phyloP scores from a whole-genome alignment of 2,329 filamentous ascomycete genomes.

The Rhynchosporium secalis region DNA sequence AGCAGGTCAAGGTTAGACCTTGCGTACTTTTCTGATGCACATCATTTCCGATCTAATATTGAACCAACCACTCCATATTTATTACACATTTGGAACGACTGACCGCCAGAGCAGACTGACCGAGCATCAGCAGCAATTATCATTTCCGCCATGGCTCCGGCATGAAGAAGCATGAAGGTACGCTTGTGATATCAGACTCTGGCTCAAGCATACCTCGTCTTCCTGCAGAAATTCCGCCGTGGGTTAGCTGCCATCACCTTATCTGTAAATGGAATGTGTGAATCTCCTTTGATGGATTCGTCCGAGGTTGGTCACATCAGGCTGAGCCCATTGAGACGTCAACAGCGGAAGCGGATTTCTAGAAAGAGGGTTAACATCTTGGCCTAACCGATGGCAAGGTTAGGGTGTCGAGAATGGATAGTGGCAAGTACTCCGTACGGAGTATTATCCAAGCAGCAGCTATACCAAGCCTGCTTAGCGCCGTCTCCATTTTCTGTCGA shows the following conservation, averaged over 20 bases:
- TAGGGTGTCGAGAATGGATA: background rate
- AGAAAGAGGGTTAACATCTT: constrained; percentile 25
- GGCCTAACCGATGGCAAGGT: constrained; percentile 18
- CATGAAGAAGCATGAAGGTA: constrained; percentile 1
- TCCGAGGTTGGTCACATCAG: constrained; percentile 20
- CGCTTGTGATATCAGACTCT: constrained; percentile 7
- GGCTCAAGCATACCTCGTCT: constrained; percentile 9
- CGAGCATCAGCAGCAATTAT: too few species aligned
- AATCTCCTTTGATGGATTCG: background rate
- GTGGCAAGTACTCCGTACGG: background rate
- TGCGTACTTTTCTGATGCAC: constrained; percentile 30
- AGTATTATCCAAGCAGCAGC: constrained; percentile 1
- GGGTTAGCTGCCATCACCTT: constrained; percentile 22
- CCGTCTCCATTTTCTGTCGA: background rate
- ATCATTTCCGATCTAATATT: constrained; percentile 29
- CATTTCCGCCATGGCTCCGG: background rate
- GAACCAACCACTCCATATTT: constrained; percentile 13
- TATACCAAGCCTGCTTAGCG: constrained; percentile 13
- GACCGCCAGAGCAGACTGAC: constrained; percentile 6
- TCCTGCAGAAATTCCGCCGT: constrained; percentile 20
- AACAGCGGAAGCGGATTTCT: constrained; percentile 15
- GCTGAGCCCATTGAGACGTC: constrained; percentile 15
- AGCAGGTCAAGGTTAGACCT: constrained; percentile 20
- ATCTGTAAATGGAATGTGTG: background rate
- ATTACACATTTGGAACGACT: constrained; percentile 22